Percentiles rank a stretch among this genome's conserved stretches.
These are phyloP conservation scores for Talaromyces islandicus DNA, from an alignment of 2,329 filamentous ascomycete genomes.

Conservation along the genomic window DNA sequence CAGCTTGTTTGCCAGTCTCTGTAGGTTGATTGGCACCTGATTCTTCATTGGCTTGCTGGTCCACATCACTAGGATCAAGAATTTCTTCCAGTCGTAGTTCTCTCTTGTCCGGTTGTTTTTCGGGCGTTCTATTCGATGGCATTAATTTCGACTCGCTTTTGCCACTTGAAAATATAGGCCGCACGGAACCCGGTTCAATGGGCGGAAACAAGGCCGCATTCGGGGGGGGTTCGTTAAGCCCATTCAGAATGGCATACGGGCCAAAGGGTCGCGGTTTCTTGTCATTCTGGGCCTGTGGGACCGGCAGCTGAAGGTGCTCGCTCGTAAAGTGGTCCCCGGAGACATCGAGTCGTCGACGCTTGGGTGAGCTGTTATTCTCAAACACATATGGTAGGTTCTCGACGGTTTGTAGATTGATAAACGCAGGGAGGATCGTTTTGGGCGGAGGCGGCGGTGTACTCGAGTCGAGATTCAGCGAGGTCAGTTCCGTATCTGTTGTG, in stretches of 20 bases:
- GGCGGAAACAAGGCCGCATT: constrained; percentile 56
- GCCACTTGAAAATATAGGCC: constrained; percentile 30
- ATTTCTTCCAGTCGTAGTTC: constrained; percentile 32
- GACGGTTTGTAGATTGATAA: constrained; percentile 43
- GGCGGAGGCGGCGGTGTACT: constrained; percentile 31
- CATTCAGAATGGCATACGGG: constrained; percentile 49
- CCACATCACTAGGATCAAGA: constrained; percentile 19
- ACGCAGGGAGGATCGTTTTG: constrained; percentile 38
- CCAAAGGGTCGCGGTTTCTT: constrained; percentile 39
- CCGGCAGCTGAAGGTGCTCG: constrained; percentile 42
- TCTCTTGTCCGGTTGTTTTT: constrained; percentile 21
- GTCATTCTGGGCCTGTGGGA: constrained; percentile 40
- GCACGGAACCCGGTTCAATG: constrained; percentile 47
- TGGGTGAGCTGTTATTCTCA: constrained; percentile 32
- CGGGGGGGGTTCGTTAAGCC: constrained; percentile 58
- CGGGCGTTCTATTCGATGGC: constrained; percentile 13
- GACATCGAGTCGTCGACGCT: constrained; percentile 38
- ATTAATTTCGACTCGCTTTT: constrained; percentile 14
- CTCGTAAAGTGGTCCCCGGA: constrained; percentile 34
- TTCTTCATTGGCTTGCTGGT: constrained; percentile 11
- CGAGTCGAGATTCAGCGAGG: constrained; percentile 19
- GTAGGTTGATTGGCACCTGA: background rate
- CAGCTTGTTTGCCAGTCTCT: background rate
- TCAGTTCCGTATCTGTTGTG: constrained; percentile 27
- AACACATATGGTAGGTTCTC: constrained; percentile 40